Conservation (phyloP, 2,329 filamentous ascomycete species). For the Microdochium bolleyi region DNA sequence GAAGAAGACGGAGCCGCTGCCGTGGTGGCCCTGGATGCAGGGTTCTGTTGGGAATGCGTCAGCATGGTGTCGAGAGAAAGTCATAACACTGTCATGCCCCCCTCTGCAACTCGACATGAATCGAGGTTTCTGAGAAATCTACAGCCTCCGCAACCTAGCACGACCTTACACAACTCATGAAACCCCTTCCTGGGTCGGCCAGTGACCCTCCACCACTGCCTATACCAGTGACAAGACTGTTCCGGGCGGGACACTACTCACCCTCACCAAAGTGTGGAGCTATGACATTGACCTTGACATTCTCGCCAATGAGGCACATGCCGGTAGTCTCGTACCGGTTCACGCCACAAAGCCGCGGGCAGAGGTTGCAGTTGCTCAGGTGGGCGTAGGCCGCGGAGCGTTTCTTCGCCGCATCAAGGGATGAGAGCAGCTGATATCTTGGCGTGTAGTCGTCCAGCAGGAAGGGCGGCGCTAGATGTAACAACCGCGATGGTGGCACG, state of each 20-base stretch:
- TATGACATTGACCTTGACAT: constrained; percentile 74
- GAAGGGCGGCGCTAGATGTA: constrained; percentile 56
- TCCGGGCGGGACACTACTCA: no score
- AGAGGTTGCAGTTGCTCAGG: constrained; percentile 72
- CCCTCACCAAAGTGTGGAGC: constrained; percentile 79
- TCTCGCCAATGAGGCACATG: constrained; percentile 68
- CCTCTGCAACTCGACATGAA: no score
- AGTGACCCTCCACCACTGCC: no score
- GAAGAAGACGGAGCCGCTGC: constrained; percentile 76
- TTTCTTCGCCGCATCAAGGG: constrained; percentile 64
- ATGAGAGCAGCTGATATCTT: constrained; percentile 61
- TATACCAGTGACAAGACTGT: no score
- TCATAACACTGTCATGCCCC: no score
- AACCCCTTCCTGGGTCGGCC: no score
- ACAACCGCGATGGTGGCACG: constrained; percentile 5
- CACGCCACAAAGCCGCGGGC: constrained; percentile 67
- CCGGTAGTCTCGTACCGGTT: constrained; percentile 76
- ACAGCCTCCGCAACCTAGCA: no score
- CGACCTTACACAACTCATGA: no score
- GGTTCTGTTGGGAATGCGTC: constrained; percentile 46
- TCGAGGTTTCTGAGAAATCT: no score
- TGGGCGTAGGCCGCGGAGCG: constrained; percentile 67
- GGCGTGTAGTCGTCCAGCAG: constrained; percentile 69
- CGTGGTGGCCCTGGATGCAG: constrained; percentile 75
- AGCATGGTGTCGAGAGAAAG: constrained; percentile 3